Evolutionary conservation across 2,329 filamentous ascomycete species (phyloP), one percentile per base, ranked within the genome.

Genomic region (Fusarium citri): DNA sequence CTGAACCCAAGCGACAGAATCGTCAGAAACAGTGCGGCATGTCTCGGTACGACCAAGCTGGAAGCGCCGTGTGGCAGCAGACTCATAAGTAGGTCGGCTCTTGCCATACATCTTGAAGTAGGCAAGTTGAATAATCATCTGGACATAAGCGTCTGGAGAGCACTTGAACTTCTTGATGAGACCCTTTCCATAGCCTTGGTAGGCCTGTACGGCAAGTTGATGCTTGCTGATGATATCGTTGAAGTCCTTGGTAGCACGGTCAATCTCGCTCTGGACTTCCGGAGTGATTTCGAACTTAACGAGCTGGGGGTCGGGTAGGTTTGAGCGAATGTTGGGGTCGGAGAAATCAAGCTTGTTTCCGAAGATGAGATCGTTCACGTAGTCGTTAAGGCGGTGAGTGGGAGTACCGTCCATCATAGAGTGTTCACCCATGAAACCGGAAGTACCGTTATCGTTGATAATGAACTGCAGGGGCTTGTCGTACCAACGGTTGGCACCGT

Each of bases 351-450:
- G 89, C 80, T 96, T 97, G 84, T 97, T 95, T 83, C 91, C 91
- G 83, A 97, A 94, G 80, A 98, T 98, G 77, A 93, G 88, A 78
- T 92, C 90, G 84, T 95, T 97, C 78, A 97, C 88, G 78, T 94
- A 96, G 86, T 99, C 96, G 81, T 98, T 99, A 18, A 99, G 87
- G 46, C 97, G 92, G 83, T 98, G 96, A 4, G 97, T 99, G 2
- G 97, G 94, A 9, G 96, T 99, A 71, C 97, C 96, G 79, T 99
- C 96, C 97, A 99, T 99, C 96, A 99, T 98, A 76, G 93, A 97
- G 87, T 99, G 96, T 83, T 99, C 96, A 77, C 96, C 96, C 87
- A 94, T 95, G 87, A 99, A 99, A 66, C 96, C 96, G 4, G 96
- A 92, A 10, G 96, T 97, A 74, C 96, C 96, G 80, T 99, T 99